A percentile compares a stretch with the other conserved stretches of the same genome.
Evolutionary conservation across 2,329 filamentous ascomycete genomes (phyloP).

Genomic region (Talaromyces sp.): DNA sequence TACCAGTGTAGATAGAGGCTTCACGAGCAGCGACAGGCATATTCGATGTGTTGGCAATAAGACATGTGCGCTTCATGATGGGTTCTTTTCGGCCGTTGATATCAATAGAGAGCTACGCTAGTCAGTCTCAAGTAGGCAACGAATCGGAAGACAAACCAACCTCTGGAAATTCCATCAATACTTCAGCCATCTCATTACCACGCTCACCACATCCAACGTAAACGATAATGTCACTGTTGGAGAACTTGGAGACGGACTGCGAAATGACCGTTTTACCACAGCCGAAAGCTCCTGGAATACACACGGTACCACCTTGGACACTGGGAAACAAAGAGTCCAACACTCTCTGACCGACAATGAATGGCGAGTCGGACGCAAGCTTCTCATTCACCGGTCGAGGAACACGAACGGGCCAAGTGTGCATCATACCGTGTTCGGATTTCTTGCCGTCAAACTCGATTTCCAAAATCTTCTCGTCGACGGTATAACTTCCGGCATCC

Average conservation of each 20-base stretch:
- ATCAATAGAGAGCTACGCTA: slow-evolving; percentile 72
- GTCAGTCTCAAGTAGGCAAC: background rate
- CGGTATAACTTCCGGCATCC: slow-evolving; percentile 85
- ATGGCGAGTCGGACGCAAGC: slow-evolving; percentile 80
- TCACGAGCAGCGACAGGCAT: slow-evolving; percentile 99
- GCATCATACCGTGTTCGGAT: slow-evolving; percentile 96
- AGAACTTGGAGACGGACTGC: slow-evolving; percentile 98
- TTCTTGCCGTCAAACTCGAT: slow-evolving; percentile 97
- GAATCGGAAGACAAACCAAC: slow-evolving; percentile 32
- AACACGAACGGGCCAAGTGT: slow-evolving; percentile 95
- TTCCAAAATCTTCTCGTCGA: slow-evolving; percentile 89
- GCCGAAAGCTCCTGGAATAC: slow-evolving; percentile 96
- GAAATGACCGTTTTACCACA: slow-evolving; percentile 99
- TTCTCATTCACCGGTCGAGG: slow-evolving; percentile 91
- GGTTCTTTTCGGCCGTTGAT: slow-evolving; percentile 92
- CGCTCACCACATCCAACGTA: slow-evolving; percentile 94
- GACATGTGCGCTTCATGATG: slow-evolving; percentile 99
- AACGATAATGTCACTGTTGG: slow-evolving; percentile 97
- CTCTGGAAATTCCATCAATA: slow-evolving; percentile 98
- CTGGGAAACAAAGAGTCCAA: slow-evolving; percentile 93
- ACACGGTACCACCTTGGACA: slow-evolving; percentile 95
- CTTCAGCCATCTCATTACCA: slow-evolving; percentile 99
- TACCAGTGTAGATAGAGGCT: slow-evolving; percentile 97
- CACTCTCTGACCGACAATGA: slow-evolving; percentile 95
- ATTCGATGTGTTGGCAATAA: slow-evolving; percentile 99